Percentiles rank a stretch among this genome's conserved stretches.
Evolutionary conservation across 345 rosid genomes (phyloP).

Genomic region (Gossypium rotundifolium): DNA sequence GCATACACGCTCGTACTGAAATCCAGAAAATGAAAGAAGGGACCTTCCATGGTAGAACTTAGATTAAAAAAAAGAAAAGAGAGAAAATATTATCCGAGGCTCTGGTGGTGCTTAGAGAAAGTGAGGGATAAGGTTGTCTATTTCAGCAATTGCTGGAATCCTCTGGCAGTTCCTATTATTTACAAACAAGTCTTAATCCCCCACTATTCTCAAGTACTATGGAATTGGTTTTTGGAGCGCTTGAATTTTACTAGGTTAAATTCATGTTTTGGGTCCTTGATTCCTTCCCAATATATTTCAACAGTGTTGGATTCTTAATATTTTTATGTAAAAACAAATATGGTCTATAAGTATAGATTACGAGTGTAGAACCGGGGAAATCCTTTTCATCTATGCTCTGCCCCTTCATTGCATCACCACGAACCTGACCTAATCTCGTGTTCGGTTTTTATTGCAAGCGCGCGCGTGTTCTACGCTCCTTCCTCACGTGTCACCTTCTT

Average conservation of each 20-base stretch:
- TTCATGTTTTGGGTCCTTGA: too few species aligned
- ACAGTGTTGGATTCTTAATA: too few species aligned
- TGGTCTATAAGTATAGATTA: too few species aligned
- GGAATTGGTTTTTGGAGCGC: too few species aligned
- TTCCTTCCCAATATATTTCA: too few species aligned
- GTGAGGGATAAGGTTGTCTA: not conserved
- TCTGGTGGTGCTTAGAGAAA: not conserved
- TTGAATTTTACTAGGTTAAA: too few species aligned
- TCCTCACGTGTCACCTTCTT: constrained; percentile 2
- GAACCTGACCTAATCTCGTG: constrained; percentile 7
- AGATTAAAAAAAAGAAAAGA: not conserved
- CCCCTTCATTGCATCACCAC: not conserved
- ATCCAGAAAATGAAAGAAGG: not conserved
- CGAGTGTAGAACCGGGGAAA: too few species aligned
- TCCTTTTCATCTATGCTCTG: not conserved
- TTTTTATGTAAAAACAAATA: too few species aligned
- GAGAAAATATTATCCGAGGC: not conserved
- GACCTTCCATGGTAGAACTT: not conserved
- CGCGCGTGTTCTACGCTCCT: constrained; percentile 3
- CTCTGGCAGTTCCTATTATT: not conserved
- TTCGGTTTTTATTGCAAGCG: not conserved
- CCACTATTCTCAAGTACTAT: not conserved
- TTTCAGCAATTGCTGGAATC: constrained; percentile 3
- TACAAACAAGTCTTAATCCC: not conserved
- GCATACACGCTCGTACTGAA: not conserved